A percentile compares a stretch with the other conserved stretches of the same genome.
phyloP scores from a whole-genome alignment of 176 grass and related monocot species.

The Chrysopogon serrulatus region DNA sequence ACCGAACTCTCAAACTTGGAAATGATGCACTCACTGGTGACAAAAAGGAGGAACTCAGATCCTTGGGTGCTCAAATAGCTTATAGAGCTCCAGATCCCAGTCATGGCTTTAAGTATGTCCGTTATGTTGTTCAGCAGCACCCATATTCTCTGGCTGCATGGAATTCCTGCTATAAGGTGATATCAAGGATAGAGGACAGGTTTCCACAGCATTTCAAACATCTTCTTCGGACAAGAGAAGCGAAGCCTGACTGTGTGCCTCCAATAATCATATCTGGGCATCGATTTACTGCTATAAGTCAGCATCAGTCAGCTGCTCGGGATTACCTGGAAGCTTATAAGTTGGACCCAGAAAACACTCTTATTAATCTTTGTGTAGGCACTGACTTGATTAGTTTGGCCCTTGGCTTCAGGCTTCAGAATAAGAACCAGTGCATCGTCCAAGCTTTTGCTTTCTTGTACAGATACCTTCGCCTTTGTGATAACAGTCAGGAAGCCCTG shows the following conservation, averaged over 20 bases:
- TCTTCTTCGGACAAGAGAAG: conserved; percentile 53
- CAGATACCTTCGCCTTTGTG: conserved; percentile 59
- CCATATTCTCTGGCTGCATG: conserved; percentile 73
- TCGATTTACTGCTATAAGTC: conserved; percentile 79
- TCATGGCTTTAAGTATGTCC: conserved; percentile 94
- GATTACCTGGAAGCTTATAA: conserved; percentile 97
- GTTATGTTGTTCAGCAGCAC: conserved; percentile 77
- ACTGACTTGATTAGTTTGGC: conserved; percentile 81
- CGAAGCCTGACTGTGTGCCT: conserved; percentile 57
- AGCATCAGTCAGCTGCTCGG: conserved; percentile 75
- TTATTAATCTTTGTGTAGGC: conserved; percentile 91
- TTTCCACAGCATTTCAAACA: conserved; percentile 73
- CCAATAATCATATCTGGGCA: conserved; percentile 77
- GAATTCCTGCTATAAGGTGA: conserved; percentile 94
- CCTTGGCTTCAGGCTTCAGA: conserved; percentile 91
- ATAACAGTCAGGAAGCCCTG: conserved; percentile 81
- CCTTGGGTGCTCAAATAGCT: conserved; percentile 91
- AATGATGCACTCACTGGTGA: conserved; percentile 54
- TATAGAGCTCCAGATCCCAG: conserved; percentile 78
- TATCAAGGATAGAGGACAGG: conserved; percentile 76
- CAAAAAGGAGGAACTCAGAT: conserved; percentile 67
- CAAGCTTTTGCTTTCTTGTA: conserved; percentile 91
- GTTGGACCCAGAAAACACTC: conserved; percentile 73
- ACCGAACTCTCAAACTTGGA: conserved; percentile 74
- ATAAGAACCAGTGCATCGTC: conserved; percentile 86